Percentiles rank a stretch among this genome's conserved stretches.
Evolutionary conservation across 1,284 basidiomycete species (phyloP).

Genomic region (Ceratobasidium sp.): DNA sequence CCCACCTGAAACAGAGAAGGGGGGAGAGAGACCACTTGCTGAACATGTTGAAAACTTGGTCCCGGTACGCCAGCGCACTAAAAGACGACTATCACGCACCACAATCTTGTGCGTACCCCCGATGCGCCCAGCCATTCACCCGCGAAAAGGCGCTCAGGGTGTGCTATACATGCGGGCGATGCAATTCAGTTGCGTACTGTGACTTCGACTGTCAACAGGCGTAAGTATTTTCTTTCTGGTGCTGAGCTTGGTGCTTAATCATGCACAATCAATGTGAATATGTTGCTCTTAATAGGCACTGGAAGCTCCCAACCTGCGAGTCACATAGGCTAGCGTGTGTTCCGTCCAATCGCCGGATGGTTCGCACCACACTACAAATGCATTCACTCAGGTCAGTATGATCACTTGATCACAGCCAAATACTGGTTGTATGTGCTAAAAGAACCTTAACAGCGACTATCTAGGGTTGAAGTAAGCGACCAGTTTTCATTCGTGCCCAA

Average conservation of each 20-base stretch:
- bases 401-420: too few species aligned
- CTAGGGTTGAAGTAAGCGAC: too few species aligned
- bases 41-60: not conserved
- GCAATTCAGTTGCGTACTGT: not conserved
- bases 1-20: not conserved
- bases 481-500: too few species aligned
- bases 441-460: too few species aligned
- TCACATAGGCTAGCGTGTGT: not conserved
- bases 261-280: not conserved
- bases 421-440: too few species aligned
- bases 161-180: not conserved
- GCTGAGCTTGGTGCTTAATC: too few species aligned
- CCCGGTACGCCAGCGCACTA: not conserved
- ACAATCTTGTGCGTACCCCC: not conserved
- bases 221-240: not conserved
- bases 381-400: too few species aligned
- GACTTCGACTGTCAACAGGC: not conserved
- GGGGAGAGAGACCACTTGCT: not conserved
- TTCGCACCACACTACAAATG: too few species aligned
- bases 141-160: not conserved
- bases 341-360: slow-evolving; percentile 52
- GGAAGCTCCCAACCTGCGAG: not conserved
- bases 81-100: not conserved
- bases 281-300: not conserved
- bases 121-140: not conserved